Base-by-base conservation (phyloP, 371 early-diverging fungal genomes). In the Rhizomucor pusillus region DNA sequence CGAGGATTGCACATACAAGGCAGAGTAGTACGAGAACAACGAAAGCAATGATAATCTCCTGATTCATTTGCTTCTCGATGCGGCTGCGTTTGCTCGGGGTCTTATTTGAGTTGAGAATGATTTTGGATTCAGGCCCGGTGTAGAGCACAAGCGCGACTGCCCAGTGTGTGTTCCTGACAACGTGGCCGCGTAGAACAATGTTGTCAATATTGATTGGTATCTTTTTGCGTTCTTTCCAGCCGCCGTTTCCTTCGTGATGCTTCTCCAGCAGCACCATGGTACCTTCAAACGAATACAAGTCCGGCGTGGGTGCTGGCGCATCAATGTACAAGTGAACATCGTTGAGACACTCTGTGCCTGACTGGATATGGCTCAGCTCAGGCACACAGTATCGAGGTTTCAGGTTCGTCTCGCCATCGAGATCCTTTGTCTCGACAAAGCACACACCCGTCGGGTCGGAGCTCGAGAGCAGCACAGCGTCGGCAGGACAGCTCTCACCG, bases 371-470 rank as follows among this genome's bases (percentile, higher is more conserved):
- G 13, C 73, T 67, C 0, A 86, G 81, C 23, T 89, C 87, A 12
- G 71, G 71, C n/a, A 89, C 37, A 22, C 85, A 67, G n/a, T 69
- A 60, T 18, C 91, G 79, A 22, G 87, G 79, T 71, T 98, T 98
- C 16, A 97, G 73, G 63, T 97, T 96, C 16, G 93, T 93, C 69
- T 99, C 99, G 18, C 99, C 99, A 70, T 99, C 97, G 45, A 99
- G 65, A 66, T 93, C 93, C 60, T 91, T 92, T 5, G 97, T 97
- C 63, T 97, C 97, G 14, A 97, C 84, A 72, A 84, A 97, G 63
- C 92, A 93, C 12, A 86, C 58, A 2, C 85, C 87, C 44, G 81
- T 84, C 2, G 71, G 72, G 46, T 92, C 89, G 6, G 90, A 85
- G 1, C 92, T 87, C 3, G 91, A 80, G 24, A 97, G 72, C 19